Evolutionary conservation across 129 eudicot species (phyloP), one percentile per base, ranked within the genome.

Genomic region (Flaveria robusta): DNA sequence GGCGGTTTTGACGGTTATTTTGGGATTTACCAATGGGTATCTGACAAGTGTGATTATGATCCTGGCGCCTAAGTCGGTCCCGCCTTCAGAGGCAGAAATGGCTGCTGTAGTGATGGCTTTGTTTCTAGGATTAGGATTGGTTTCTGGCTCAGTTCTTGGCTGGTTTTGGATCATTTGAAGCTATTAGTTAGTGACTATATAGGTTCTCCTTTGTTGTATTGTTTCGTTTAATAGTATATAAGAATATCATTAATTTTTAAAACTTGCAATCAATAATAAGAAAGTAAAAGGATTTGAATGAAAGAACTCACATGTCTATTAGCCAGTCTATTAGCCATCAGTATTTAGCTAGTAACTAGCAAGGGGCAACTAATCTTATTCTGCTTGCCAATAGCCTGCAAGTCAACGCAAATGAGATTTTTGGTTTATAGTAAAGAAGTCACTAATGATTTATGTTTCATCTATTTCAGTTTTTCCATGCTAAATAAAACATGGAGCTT

Each of bases 1-100:
- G 74, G 83, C 79, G 65, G 54, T 86, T 77, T 81, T 92, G 77
- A 89, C 98, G 5, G 50, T 81, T 72, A 72, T 87, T 81, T 85
- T 92, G 41, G 98, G 98, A n/a, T 65, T 92, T 20, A 92, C 85
- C 55, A 92, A 92, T 62, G 98, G 98, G 58, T 92, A 92, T 76
- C 71, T 92, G 58, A 92, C 98, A 23, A 92, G 98, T 81, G 93
- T 81, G 66, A 31, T 92, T 49, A 92, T 92, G 98, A 89, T 92
- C 23, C 87, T 86, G 47, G 81, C 92, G 8, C 98, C 98, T 45
- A 89, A 92, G 81, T 68, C 82, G 15, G 98, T 92, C 66, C 76
- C 83, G 54, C 47, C 75, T 67, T 54, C 83, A 11, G 98, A 92
- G 77, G 87, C 96, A 15, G 92, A 89, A 77, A 79, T 81, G 54